Conservation (phyloP, 2,329 filamentous ascomycete genomes). For the Coniella lustricola region DNA sequence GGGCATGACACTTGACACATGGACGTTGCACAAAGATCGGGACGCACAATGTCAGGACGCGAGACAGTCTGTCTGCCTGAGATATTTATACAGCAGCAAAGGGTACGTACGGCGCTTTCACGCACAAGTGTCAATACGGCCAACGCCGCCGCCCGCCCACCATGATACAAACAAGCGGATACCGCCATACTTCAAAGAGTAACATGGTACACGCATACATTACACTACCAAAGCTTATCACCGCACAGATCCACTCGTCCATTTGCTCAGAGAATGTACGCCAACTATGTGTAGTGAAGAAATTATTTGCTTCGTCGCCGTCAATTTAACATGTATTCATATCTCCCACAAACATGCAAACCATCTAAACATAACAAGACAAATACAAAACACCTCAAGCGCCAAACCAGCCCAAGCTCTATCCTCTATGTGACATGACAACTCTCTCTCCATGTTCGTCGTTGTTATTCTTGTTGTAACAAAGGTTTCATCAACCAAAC, state of each 20-base stretch:
- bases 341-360: no score
- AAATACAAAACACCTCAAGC: slow-evolving; percentile 1
- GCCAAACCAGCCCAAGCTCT: not conserved
- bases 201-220: no score
- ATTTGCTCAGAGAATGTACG: no score
- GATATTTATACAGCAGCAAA: not conserved
- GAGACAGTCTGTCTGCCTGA: not conserved
- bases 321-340: slow-evolving; percentile 4
- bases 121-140: slow-evolving; percentile 14
- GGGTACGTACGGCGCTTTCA: no score
- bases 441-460: not conserved
- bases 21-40: not conserved
- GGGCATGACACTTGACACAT: not conserved
- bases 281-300: no score
- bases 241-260: no score
- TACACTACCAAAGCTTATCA: no score
- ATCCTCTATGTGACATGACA: no score
- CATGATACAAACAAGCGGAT: not conserved
- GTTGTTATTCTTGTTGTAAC: no score
- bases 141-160: slow-evolving; percentile 14
- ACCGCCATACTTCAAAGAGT: no score
- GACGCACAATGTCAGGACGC: not conserved
- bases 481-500: not conserved
- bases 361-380: no score
- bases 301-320: slow-evolving; percentile 7